These are phyloP conservation scores for Tylopilus orsonianus DNA, from an alignment of 1,284 basidiomycete genomes.

Conservation along the genomic window DNA sequence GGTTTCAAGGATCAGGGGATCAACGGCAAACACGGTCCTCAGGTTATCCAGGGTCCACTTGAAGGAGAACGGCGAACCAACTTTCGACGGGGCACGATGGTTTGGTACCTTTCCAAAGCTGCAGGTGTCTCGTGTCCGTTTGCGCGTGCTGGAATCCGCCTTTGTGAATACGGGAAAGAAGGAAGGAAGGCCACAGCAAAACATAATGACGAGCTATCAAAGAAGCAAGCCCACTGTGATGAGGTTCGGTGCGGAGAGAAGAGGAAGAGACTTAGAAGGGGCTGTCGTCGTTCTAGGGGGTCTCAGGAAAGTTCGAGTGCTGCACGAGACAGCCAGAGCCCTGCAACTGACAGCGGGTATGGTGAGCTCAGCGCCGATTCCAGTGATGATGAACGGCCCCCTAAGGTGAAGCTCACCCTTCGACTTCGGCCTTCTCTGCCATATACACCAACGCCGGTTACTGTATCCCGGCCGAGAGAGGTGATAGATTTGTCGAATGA, in stretches of 20 bases:
- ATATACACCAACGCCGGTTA: conserved; percentile 21
- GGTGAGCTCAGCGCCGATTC: conserved; percentile 31
- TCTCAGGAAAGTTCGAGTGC: conserved; percentile 12
- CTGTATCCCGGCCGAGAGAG: conserved; percentile 27
- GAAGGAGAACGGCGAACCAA: conserved; percentile 57
- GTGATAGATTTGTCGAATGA: conserved; percentile 46
- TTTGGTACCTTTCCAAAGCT: conserved; percentile 75
- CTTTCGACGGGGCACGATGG: conserved; percentile 72
- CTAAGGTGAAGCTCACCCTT: conserved; percentile 66
- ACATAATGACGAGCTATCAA: conserved; percentile 20
- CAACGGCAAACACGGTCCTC: conserved; percentile 13
- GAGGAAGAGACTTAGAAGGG: conserved; percentile 60
- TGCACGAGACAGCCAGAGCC: conserved; percentile 21
- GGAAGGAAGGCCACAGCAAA: conserved; percentile 36
- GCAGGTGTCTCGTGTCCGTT: conserved; percentile 75
- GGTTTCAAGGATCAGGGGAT: conserved; percentile 15
- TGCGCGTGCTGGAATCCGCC: conserved; percentile 62
- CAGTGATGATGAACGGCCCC: conserved; percentile 49
- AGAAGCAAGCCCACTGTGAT: conserved; percentile 40
- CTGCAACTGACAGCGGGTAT: conserved; percentile 36
- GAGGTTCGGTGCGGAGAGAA: conserved; percentile 62
- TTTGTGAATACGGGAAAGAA: conserved; percentile 62
- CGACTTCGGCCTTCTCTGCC: conserved; percentile 47
- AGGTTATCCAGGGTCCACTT: background rate
- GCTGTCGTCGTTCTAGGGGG: conserved; percentile 38